phyloP scores from a whole-genome alignment of 1,284 basidiomycete species.

The Leccinum pseudoinsigne region DNA sequence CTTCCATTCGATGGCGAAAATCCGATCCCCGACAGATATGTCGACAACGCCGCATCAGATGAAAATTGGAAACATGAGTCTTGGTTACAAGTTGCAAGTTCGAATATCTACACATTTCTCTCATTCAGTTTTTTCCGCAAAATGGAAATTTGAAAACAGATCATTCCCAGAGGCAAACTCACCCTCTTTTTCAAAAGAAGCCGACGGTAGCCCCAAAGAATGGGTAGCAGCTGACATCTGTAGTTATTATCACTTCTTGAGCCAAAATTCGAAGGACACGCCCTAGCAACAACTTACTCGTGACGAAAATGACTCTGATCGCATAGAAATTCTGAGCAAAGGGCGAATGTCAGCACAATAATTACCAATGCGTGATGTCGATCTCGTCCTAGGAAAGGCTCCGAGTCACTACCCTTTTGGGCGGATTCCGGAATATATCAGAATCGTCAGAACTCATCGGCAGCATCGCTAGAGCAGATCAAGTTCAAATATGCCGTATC shows the following conservation, averaged over 20 bases:
- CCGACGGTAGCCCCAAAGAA: constrained; percentile 4
- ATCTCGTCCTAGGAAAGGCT: neutral
- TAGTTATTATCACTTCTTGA: too few relatives aligned
- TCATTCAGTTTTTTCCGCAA: neutral
- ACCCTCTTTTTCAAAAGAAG: constrained; percentile 3
- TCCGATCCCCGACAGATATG: neutral
- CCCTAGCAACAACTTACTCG: neutral
- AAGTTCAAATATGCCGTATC: too few relatives aligned
- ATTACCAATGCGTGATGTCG: neutral
- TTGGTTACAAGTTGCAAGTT: neutral
- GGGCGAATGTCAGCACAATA: too few relatives aligned
- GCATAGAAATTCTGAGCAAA: neutral
- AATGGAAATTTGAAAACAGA: neutral
- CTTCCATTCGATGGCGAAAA: neutral
- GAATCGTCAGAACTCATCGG: too few relatives aligned
- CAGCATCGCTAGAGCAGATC: too few relatives aligned
- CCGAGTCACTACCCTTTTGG: too few relatives aligned
- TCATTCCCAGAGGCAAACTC: neutral
- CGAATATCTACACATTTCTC: neutral
- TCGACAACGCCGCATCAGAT: neutral
- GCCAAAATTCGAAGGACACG: too few relatives aligned
- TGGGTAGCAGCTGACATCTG: constrained; percentile 5
- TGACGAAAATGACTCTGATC: constrained; percentile 1
- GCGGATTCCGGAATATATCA: too few relatives aligned
- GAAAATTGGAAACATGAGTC: neutral